Base-by-base conservation (phyloP, 1,284 basidiomycete genomes). In the Rhodotorula mucilaginosa region DNA sequence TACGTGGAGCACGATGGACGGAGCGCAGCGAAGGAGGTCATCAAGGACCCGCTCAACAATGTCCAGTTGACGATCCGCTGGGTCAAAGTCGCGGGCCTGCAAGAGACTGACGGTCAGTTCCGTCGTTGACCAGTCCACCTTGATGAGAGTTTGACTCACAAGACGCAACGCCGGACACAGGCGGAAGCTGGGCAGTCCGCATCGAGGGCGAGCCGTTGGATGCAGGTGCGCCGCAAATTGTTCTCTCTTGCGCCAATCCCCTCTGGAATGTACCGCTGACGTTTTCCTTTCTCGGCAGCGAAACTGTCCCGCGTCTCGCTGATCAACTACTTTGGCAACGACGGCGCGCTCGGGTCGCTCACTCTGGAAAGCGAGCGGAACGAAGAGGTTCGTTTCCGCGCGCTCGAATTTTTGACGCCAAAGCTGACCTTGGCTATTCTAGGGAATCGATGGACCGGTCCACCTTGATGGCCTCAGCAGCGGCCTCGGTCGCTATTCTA, bases 141-240 rank as follows among this genome's bases (percentile, higher is more conserved):
- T 18, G 18, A 18, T 21, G 31, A n/a, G 19, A 58, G 19, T 1
- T 44, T 60, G 58, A 59, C 39, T 39, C 19, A 18, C 39, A 8
- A 13, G 7, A 44, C 39, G 39, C 1, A 12, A 21, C 57, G 12
- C 39, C 1, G 3, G 5, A 2, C 8, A 13, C 76, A 67, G 81
- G 92, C 12, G 92, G 91, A 23, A 92, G 89, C 80, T 97, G 94
- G 94, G 92, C 89, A 76, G 90, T 89, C 8, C 87, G 95, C 64
- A 86, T 97, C 71, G 90, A 89, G 78, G 93, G 94, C 26, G 86
- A 88, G 78, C 90, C 92, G 26, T 83, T 97, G 31, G 84, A 90
- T 72, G 80, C 83, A 71, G 82, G 91, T 91, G 71, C 70, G 85
- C 80, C 58, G 61, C 68, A n/a, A 29, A n/a, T 47, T 31, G 58